phyloP scores from a whole-genome alignment of 176 grass and related monocot species.

The Aechmea fasciata region DNA sequence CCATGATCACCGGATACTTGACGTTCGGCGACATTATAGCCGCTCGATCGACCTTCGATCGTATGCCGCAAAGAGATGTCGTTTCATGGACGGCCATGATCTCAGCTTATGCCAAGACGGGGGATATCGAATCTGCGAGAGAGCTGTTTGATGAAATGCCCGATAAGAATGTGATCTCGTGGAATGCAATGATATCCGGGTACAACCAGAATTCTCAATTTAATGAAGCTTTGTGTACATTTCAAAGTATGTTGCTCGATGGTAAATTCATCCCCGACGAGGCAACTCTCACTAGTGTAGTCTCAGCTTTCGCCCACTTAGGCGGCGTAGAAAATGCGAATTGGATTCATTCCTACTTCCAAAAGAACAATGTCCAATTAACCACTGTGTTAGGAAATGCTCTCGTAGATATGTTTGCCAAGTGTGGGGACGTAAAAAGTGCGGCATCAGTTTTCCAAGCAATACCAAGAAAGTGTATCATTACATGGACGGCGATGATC shows the following conservation, averaged over 20 bases:
- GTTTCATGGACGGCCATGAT: constrained; percentile 24
- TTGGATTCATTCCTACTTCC: constrained; percentile 40
- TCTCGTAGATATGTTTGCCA: constrained; percentile 46
- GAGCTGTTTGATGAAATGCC: constrained; percentile 36
- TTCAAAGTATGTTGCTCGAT: constrained; percentile 40
- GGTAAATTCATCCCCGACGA: constrained; percentile 30
- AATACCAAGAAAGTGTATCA: constrained; percentile 29
- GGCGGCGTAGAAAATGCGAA: constrained; percentile 35
- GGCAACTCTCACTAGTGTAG: constrained; percentile 34
- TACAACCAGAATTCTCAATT: constrained; percentile 45
- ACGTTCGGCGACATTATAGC: background rate
- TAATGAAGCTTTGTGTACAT: constrained; percentile 28
- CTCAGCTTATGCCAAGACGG: constrained; percentile 33
- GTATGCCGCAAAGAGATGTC: constrained; percentile 34
- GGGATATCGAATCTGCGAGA: constrained; percentile 31
- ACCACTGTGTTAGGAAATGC: constrained; percentile 40
- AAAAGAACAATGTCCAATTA: constrained; percentile 19
- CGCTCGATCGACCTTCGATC: constrained; percentile 23
- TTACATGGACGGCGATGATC: constrained; percentile 59
- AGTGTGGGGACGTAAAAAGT: constrained; percentile 38
- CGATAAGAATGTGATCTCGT: constrained; percentile 33
- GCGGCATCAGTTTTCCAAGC: constrained; percentile 22
- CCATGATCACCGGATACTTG: constrained; percentile 40
- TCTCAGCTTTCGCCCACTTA: constrained; percentile 30
- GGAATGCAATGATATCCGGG: constrained; percentile 22